Conservation (phyloP, 345 rosid species). For the Eutrema japonicum region DNA sequence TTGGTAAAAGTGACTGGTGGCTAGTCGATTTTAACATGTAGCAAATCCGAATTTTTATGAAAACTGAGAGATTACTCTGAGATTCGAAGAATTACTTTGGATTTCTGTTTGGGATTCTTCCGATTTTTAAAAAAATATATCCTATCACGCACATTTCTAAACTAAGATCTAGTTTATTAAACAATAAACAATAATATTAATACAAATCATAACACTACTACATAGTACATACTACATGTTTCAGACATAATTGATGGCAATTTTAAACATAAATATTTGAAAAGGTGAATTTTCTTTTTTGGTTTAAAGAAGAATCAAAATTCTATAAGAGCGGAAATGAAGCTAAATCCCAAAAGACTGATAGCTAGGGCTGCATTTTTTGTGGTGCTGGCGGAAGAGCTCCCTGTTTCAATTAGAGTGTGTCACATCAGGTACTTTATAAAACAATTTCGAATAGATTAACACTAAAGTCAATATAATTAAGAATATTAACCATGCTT, state of each 20-base stretch:
- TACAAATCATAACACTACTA: neutral
- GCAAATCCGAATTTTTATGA: too few relatives aligned
- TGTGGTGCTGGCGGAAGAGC: conserved; percentile 11
- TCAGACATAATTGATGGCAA: neutral
- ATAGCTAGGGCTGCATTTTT: conserved; percentile 5
- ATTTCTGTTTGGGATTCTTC: too few relatives aligned
- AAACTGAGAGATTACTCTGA: too few relatives aligned
- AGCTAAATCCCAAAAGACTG: conserved; percentile 26
- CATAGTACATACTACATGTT: neutral
- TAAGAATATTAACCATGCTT: too few relatives aligned
- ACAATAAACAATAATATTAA: neutral
- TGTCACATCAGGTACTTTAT: conserved; percentile 3
- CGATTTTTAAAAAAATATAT: too few relatives aligned
- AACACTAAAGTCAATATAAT: neutral
- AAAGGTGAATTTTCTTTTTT: neutral
- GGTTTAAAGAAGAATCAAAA: conserved; percentile 1
- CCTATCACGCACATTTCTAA: neutral
- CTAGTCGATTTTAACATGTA: too few relatives aligned
- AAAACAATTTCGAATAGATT: neutral
- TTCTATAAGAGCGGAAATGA: conserved; percentile 21
- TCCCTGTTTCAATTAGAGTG: conserved; percentile 34
- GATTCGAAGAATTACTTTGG: too few relatives aligned
- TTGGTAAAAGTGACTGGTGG: too few relatives aligned
- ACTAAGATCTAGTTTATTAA: neutral
- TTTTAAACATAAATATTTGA: neutral